Evolutionary conservation across 371 early-diverging fungal genomes (phyloP).

Genomic region (Furculomyces boomerangus): DNA sequence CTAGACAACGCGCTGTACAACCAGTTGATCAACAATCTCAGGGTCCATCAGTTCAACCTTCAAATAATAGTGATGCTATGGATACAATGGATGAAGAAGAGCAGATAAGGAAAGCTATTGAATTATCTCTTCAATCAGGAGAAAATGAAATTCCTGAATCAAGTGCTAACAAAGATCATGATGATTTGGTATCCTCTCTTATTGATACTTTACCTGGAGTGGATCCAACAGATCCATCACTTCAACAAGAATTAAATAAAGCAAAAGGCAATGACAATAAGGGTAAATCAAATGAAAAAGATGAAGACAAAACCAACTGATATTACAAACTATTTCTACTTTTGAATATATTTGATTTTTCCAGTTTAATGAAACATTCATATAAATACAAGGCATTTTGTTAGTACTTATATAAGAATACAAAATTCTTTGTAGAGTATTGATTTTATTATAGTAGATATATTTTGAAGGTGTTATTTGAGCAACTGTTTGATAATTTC

Average conservation of each 20-base stretch:
- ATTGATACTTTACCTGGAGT: constrained; percentile 71
- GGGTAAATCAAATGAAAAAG: constrained; percentile 23
- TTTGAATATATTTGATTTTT: too few relatives aligned
- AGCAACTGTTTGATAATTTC: constrained; percentile 15
- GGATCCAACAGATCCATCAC: constrained; percentile 70
- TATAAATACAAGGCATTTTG: too few relatives aligned
- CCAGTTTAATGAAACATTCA: too few relatives aligned
- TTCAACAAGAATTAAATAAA: constrained; percentile 46
- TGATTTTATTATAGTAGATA: too few relatives aligned
- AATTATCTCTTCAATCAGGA: constrained; percentile 75
- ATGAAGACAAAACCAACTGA: constrained; percentile 2
- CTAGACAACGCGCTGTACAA: constrained; percentile 47
- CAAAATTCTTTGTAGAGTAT: too few relatives aligned
- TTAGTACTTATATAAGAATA: too few relatives aligned
- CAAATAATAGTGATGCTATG: constrained; percentile 35
- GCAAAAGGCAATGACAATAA: constrained; percentile 24
- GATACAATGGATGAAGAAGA: constrained; percentile 71
- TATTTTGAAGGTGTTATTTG: too few relatives aligned
- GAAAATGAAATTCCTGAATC: constrained; percentile 17
- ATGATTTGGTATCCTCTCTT: constrained; percentile 43
- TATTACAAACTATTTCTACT: too few relatives aligned
- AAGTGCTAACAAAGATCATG: constrained; percentile 12
- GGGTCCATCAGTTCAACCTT: constrained; percentile 27
- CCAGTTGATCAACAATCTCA: constrained; percentile 20
- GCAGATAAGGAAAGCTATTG: constrained; percentile 67